Evolutionary conservation across 805 yeast species (phyloP).

Genomic region (Suhomyces sp.): DNA sequence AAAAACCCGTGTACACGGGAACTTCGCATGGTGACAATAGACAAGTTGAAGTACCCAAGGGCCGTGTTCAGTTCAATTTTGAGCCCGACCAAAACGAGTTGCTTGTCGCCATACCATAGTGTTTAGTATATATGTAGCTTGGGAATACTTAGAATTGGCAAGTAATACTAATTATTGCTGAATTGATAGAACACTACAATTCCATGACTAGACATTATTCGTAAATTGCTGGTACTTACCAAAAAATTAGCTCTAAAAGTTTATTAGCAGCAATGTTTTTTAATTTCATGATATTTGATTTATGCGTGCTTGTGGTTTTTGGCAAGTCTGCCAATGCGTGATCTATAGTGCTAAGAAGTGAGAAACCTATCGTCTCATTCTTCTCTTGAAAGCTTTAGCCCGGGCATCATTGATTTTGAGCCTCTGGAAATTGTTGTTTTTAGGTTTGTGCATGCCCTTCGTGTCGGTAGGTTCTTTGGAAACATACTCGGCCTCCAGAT

Average conservation of each 20-base stretch:
- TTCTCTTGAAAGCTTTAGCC: constrained; percentile 38
- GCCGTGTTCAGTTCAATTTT: constrained; percentile 26
- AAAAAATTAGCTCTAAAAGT: neutral
- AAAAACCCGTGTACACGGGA: constrained; percentile 45
- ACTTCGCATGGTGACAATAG: neutral
- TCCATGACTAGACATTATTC: neutral
- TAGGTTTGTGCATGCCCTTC: constrained; percentile 22
- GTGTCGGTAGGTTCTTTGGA: constrained; percentile 18
- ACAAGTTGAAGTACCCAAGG: constrained; percentile 1
- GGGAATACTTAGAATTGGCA: neutral
- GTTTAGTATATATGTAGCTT: neutral
- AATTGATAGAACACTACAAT: neutral
- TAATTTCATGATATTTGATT: too few relatives aligned
- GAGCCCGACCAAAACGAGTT: constrained; percentile 23
- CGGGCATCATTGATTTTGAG: constrained; percentile 50
- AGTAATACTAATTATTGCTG: too few relatives aligned
- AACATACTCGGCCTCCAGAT: constrained; percentile 17
- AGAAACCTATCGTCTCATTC: constrained; percentile 16
- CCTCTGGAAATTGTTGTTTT: constrained; percentile 51
- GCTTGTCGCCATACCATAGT: constrained; percentile 16
- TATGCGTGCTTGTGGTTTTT: neutral
- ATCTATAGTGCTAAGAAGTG: neutral
- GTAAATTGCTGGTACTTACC: neutral
- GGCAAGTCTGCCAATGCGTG: neutral
- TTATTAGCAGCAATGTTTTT: neutral